phyloP scores from a whole-genome alignment of 2,329 filamentous ascomycete genomes.

The Neonectria neomacrospora region DNA sequence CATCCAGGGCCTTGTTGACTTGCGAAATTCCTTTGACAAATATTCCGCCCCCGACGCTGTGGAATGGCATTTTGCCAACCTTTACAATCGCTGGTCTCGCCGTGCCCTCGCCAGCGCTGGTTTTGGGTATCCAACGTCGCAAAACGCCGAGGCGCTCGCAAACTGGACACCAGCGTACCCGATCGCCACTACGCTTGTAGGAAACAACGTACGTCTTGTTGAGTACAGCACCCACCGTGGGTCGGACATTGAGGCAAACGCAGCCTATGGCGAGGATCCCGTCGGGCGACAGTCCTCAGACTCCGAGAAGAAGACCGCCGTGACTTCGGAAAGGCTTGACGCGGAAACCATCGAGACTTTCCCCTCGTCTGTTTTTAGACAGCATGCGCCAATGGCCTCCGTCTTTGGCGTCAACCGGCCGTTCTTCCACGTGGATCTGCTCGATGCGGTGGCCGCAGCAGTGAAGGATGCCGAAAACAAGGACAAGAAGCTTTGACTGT shows the following conservation, averaged over 20 bases:
- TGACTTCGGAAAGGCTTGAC: not conserved
- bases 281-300: not conserved
- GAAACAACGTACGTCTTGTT: conserved; percentile 28
- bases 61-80: conserved; percentile 65
- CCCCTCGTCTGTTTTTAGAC: not conserved
- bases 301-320: not conserved
- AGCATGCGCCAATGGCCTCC: conserved; percentile 37
- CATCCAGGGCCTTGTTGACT: conserved; percentile 66
- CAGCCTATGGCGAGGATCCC: not conserved
- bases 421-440: conserved; percentile 60
- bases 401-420: conserved; percentile 56
- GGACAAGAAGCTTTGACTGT: conserved; percentile 24
- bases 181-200: conserved; percentile 42
- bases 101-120: conserved; percentile 66
- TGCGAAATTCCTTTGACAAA: conserved; percentile 64
- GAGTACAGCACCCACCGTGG: not conserved
- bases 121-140: conserved; percentile 59
- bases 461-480: conserved; percentile 43
- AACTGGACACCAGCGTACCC: conserved; percentile 51
- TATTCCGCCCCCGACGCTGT: conserved; percentile 61
- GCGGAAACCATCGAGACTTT: not conserved
- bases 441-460: conserved; percentile 53
- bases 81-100: conserved; percentile 67
- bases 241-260: conserved; percentile 20
- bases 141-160: conserved; percentile 42